phyloP scores from a whole-genome alignment of 805 yeast species.

The Candida pini region DNA sequence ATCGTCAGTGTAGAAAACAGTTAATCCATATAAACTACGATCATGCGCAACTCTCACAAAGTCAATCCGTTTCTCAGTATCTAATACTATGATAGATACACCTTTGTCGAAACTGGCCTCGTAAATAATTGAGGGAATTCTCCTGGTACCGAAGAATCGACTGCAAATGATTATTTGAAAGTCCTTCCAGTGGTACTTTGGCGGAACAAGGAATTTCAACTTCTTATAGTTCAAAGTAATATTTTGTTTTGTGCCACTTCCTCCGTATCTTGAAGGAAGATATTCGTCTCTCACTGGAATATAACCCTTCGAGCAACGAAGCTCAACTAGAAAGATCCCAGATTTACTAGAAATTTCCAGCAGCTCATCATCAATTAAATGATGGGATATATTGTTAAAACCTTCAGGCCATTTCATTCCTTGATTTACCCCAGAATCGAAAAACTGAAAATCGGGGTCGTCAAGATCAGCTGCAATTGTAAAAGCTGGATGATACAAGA shows the following conservation, averaged over 20 bases:
- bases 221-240: constrained; percentile 44
- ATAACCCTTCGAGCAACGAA: constrained; percentile 62
- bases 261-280: constrained; percentile 49
- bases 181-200: constrained; percentile 27
- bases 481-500: constrained; percentile 76
- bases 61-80: constrained; percentile 26
- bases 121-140: constrained; percentile 32
- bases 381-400: constrained; percentile 32
- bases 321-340: constrained; percentile 74
- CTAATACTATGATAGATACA: constrained; percentile 12
- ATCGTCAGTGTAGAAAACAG: constrained; percentile 37
- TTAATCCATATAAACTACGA: constrained; percentile 74
- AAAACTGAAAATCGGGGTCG: constrained; percentile 36
- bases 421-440: constrained; percentile 19
- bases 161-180: constrained; percentile 50
- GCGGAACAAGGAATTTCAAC: constrained; percentile 34
- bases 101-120: constrained; percentile 10
- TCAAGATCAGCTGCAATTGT: constrained; percentile 57
- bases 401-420: constrained; percentile 29
- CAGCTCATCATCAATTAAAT: constrained; percentile 40
- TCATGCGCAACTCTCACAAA: constrained; percentile 69
- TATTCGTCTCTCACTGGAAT: constrained; percentile 57
- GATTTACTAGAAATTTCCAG: constrained; percentile 45
- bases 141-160: constrained; percentile 50
- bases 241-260: constrained; percentile 54